These are phyloP conservation scores for Penicillium expansum DNA, from an alignment of 2,329 filamentous ascomycete genomes.

Conservation along the genomic window DNA sequence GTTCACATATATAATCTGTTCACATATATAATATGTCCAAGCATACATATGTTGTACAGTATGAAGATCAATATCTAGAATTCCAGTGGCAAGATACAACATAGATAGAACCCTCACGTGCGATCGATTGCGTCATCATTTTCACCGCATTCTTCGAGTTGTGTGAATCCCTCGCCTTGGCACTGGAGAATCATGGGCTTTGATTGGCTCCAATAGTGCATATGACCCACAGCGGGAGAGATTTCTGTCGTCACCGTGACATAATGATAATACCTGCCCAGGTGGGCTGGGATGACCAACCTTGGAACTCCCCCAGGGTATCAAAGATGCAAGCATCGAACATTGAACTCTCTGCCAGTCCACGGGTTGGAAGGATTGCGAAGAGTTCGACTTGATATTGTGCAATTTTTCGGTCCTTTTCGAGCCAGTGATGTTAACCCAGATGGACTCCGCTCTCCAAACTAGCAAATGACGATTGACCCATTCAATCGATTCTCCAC, in stretches of 20 bases:
- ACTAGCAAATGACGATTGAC: not conserved
- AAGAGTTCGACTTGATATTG: not conserved
- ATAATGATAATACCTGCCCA: slow-evolving; percentile 9
- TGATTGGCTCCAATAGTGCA: not conserved
- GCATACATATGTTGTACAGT: not conserved
- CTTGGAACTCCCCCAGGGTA: not conserved
- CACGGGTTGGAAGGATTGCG: not conserved
- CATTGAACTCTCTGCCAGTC: not conserved
- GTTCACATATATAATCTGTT: not conserved
- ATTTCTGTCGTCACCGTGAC: slow-evolving; percentile 13
- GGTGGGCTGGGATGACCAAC: slow-evolving; percentile 1
- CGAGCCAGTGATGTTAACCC: not conserved
- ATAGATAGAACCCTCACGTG: not conserved
- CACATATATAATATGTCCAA: not conserved
- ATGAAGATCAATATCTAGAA: not conserved
- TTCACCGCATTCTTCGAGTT: slow-evolving; percentile 11
- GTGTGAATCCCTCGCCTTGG: not conserved
- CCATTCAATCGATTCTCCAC: not conserved
- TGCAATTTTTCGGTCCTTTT: not conserved
- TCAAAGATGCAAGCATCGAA: slow-evolving; percentile 6
- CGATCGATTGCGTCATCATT: slow-evolving; percentile 9
- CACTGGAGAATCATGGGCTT: rapidly evolving
- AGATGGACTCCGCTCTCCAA: not conserved
- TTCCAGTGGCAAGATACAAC: slow-evolving; percentile 1
- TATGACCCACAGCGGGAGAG: slow-evolving; percentile 1